Evolutionary conservation across 2,329 filamentous ascomycete species (phyloP), one percentile per base, ranked within the genome.

Genomic region (Chaetomium strumarium): DNA sequence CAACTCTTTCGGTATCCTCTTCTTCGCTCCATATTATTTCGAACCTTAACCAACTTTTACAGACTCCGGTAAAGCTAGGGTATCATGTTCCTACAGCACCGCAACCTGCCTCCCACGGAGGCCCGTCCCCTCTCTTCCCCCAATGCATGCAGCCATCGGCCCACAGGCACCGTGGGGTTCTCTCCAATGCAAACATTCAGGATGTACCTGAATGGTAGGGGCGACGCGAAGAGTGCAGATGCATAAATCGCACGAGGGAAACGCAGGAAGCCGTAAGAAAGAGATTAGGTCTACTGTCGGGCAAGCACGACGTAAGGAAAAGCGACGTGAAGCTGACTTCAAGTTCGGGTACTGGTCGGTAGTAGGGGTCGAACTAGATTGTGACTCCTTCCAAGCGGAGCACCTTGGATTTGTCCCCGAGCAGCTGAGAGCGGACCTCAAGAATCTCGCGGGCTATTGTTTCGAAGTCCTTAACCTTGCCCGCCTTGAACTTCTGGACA

Each of bases 361-460:
- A 53, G 14, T n/a, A 53, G 31, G 33, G 14, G 45, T 30, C 47
- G 20, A 20, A 31, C 61, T 56, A 64, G 43, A 64, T 54, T 52
- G 66, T 63, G 58, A 79, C 71, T 54, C 71, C 67, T 59, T 80
- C 79, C 58, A 85, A 70, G 49, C 75, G 74, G 42, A 88, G 71
- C 45, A 87, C 74, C 70, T 81, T 83, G 61, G 79, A 80, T 57
- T 75, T 73, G 68, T 88, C 84, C 60, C 76, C 78, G 29, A 84
- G 72, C 62, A 88, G 86, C 50, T 75, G 75, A 57, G 80, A 75
- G 62, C 84, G 81, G 67, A 83, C 86, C 58, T 82, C 77, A 65
- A 86, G 75, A 62, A 89, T 87, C 50, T 80, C 79, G 61, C 76
- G 72, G 52, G 84, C 84, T 65, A 88, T 86, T 46, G 75, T 75